A percentile compares a stretch with the other conserved stretches of the same genome.
Evolutionary conservation across 108 stramenopile species (phyloP).

Genomic region (Pseudonitzschia pungens): DNA sequence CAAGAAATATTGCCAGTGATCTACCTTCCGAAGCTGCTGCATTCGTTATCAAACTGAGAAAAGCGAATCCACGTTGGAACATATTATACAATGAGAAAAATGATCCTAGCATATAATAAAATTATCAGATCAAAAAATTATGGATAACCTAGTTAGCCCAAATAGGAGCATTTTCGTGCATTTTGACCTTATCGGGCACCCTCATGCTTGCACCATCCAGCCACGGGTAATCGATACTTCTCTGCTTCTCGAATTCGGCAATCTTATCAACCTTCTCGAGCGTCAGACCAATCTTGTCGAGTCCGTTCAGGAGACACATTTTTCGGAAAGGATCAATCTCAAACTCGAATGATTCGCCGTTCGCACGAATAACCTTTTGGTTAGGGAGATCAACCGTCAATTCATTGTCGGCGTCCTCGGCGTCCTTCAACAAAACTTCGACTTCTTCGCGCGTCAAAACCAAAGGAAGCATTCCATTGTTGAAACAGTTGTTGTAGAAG

Average conservation of each 20-base stretch:
- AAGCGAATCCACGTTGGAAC: no score
- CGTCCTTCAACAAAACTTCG: constrained; percentile 71
- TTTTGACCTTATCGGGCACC: constrained; percentile 80
- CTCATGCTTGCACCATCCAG: constrained; percentile 88
- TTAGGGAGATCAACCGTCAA: constrained; percentile 85
- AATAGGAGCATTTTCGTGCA: constrained; percentile 81
- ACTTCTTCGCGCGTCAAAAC: constrained; percentile 73
- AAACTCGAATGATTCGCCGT: constrained; percentile 78
- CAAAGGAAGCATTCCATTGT: constrained; percentile 95
- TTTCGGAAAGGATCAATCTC: constrained; percentile 91
- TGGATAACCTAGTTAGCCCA: constrained; percentile 39
- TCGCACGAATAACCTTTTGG: constrained; percentile 87
- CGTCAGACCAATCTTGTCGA: constrained; percentile 94
- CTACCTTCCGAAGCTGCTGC: no score
- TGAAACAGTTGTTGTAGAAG: constrained; percentile 97
- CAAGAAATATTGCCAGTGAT: no score
- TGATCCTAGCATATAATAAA: background rate
- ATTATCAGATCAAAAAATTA: background rate
- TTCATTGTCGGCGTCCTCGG: constrained; percentile 67
- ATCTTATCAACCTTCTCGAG: constrained; percentile 87
- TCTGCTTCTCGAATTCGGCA: constrained; percentile 66
- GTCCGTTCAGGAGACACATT: constrained; percentile 86
- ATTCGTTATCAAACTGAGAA: no score
- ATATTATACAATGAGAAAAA: no score
- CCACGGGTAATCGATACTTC: constrained; percentile 84